A percentile compares a stretch with the other conserved stretches of the same genome.
phyloP scores from a whole-genome alignment of 805 yeast genomes.

The Tetrapisispora pingtungensis region DNA sequence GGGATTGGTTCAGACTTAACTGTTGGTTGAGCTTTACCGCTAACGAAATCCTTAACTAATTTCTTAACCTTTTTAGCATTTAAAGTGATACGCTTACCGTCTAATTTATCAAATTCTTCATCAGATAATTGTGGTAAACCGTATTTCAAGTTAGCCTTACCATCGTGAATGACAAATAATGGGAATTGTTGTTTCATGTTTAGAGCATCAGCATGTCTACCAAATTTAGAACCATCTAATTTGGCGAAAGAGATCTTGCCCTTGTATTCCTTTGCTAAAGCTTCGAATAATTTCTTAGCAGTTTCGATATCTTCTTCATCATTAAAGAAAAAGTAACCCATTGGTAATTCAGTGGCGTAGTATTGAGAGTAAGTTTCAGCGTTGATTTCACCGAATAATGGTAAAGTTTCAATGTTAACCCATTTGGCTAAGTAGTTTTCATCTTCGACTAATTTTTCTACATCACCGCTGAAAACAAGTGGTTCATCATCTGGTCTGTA shows the following conservation, averaged over 20 bases:
- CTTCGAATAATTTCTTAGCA: constrained; percentile 41
- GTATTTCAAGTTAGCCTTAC: constrained; percentile 58
- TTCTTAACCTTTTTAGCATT: constrained; percentile 44
- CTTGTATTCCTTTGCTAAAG: constrained; percentile 63
- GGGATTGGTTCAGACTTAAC: constrained; percentile 85
- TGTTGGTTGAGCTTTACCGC: constrained; percentile 59
- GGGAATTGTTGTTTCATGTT: constrained; percentile 86
- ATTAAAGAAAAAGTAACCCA: constrained; percentile 82
- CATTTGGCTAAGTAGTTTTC: constrained; percentile 41
- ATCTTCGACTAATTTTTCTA: constrained; percentile 27
- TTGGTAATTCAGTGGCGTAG: constrained; percentile 61
- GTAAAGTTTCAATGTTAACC: constrained; percentile 21
- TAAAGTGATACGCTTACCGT: constrained; percentile 28
- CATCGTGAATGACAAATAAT: constrained; percentile 70
- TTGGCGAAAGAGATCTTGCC: constrained; percentile 83
- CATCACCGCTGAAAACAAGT: constrained; percentile 24
- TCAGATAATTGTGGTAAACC: constrained; percentile 52
- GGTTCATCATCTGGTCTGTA: constrained; percentile 20
- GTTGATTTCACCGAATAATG: constrained; percentile 48
- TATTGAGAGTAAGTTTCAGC: constrained; percentile 72
- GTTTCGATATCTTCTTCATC: constrained; percentile 55
- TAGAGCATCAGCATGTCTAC: constrained; percentile 81
- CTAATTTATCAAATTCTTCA: constrained; percentile 20
- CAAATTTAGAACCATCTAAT: constrained; percentile 70
- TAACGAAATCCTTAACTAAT: constrained; percentile 54